Evolutionary conservation across 2,329 filamentous ascomycete genomes (phyloP).

Genomic region (Akanthomyces lecanii): DNA sequence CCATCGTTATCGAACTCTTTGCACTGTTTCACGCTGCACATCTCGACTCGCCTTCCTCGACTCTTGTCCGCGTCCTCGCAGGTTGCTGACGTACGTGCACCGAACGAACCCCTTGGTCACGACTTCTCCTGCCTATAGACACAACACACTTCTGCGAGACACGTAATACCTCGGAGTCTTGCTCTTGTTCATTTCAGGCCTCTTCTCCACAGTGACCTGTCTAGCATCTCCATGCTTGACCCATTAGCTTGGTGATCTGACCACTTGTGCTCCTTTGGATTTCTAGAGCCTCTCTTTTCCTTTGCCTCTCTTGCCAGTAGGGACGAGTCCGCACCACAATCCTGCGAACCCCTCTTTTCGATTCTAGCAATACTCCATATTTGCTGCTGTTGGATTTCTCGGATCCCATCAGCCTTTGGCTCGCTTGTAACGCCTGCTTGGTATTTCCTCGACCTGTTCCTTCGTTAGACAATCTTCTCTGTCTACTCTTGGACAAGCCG

Average conservation of each 20-base stretch:
- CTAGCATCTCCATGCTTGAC: constrained; percentile 2
- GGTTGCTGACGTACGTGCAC: constrained; percentile 10
- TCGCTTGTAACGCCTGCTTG: constrained; percentile 12
- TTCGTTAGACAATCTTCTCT: background rate
- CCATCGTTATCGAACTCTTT: constrained; percentile 9
- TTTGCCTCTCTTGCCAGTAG: constrained; percentile 14
- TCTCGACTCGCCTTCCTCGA: constrained; percentile 1
- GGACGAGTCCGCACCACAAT: background rate
- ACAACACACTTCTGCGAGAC: constrained; percentile 9
- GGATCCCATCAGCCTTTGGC: background rate
- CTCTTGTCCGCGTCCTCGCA: constrained; percentile 2
- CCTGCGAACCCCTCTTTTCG: constrained; percentile 3
- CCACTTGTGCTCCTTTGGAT: background rate
- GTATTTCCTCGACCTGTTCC: background rate
- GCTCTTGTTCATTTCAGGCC: background rate
- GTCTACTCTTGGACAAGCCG: background rate
- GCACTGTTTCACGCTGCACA: constrained; percentile 5
- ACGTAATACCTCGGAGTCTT: constrained; percentile 15
- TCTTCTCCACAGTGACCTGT: background rate
- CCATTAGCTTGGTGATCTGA: constrained; percentile 17
- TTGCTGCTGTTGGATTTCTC: background rate
- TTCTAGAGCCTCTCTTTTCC: constrained; percentile 4
- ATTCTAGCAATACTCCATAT: constrained; percentile 4
- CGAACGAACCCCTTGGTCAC: constrained; percentile 6
- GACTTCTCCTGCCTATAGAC: constrained; percentile 13